A percentile compares a stretch with the other conserved stretches of the same genome.
These are phyloP conservation scores for Eucalyptus marginata DNA, from an alignment of 345 rosid genomes.

Conservation along the genomic window DNA sequence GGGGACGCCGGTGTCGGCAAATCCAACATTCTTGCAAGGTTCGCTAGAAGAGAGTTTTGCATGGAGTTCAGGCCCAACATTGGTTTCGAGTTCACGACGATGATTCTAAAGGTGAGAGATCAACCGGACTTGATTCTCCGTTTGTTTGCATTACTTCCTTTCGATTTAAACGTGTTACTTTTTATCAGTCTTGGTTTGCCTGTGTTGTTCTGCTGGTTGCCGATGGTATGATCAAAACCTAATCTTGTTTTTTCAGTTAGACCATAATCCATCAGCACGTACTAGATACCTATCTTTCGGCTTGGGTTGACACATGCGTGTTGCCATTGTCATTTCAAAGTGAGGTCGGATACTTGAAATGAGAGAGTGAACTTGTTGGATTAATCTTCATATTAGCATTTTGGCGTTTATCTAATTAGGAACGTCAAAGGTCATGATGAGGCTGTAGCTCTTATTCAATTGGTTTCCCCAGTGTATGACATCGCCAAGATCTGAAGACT, in stretches of 20 bases:
- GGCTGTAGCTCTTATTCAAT: background rate
- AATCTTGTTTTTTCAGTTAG: background rate
- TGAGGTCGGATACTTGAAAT: background rate
- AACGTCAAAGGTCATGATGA: background rate
- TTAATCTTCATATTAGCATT: background rate
- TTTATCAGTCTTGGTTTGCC: background rate
- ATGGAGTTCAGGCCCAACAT: constrained; percentile 68
- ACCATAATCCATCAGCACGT: background rate
- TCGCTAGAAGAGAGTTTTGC: constrained; percentile 60
- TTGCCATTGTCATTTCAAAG: background rate
- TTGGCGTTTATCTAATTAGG: background rate
- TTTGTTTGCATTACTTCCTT: background rate
- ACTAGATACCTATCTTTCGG: background rate
- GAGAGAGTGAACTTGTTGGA: background rate
- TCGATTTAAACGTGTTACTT: background rate
- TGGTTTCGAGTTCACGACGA: constrained; percentile 69
- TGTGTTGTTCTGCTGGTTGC: background rate
- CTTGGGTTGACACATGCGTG: background rate
- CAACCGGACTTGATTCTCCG: background rate
- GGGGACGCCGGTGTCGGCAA: constrained; percentile 80
- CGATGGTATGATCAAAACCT: background rate
- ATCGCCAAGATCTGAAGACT: background rate
- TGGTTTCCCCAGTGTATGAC: background rate
- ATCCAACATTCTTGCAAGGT: constrained; percentile 66
- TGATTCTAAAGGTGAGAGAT: constrained; percentile 40